Evolutionary conservation across 2,329 filamentous ascomycete species (phyloP), one percentile per base, ranked within the genome.

Genomic region (Fusarium kyushuense): DNA sequence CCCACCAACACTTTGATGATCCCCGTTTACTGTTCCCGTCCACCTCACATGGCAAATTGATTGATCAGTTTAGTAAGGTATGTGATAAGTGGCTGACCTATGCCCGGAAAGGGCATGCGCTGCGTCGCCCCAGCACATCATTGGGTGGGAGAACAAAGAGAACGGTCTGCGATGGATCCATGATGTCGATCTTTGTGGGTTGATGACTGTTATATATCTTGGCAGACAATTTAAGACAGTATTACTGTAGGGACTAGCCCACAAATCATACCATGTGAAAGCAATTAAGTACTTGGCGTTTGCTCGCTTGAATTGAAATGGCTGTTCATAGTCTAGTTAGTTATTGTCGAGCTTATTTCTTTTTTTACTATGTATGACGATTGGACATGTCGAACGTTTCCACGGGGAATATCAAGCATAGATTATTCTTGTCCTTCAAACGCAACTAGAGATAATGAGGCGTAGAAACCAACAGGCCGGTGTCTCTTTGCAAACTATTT

Each of bases 81-180:
- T 63, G 45, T 46, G 60, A 63, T 42, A 35, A n/a, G 52, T 51
- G 58, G 51, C 52, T 49, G 19, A n/a, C 6, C n/a, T 19, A 19
- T 27, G 13, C 11, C 47, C 46, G 23, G 27, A 16, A 21, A 21
- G 8, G 43, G 52, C 11, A 27, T 29, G 5, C 5, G 6, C 11
- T 58, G 9, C 51, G 38, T 29, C 12, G 17, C 17, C 8, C 23
- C 14, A 13, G 13, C 17, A 6, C 19, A 8, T 33, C 7, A 40
- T 27, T 21, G 11, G 3, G 11, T 35, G 12, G 43, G 10, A 5
- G 14, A 32, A 33, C 52, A 38, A 51, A 41, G 45, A 46, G 45
- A 63, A 63, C 51, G 58, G 58, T 46, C 19, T 42, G 17, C 12
- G n/a, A 17, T 25, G 25, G 43, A 12, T n/a, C 43, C 2, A 38